Evolutionary conservation across 2,329 filamentous ascomycete species (phyloP).

Genomic region (Endothia cerciana): DNA sequence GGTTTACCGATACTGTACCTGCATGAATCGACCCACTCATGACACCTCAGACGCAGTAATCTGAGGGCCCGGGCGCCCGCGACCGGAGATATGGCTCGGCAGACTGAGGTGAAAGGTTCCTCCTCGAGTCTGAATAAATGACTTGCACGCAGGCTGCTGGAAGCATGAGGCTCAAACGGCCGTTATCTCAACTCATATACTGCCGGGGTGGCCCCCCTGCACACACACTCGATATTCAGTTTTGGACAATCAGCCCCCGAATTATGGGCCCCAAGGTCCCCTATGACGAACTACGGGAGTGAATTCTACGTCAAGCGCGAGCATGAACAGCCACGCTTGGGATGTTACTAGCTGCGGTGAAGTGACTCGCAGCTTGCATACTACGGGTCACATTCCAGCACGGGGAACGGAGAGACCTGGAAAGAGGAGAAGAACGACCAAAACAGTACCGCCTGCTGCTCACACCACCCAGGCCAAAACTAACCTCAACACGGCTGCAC

Average conservation of each 20-base stretch:
- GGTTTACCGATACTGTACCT: conserved; percentile 1
- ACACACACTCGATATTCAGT: not conserved
- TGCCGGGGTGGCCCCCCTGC: not conserved
- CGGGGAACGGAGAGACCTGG: not conserved
- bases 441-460: not conserved
- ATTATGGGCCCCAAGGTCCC: not conserved
- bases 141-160: not conserved
- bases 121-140: not conserved
- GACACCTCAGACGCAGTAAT: conserved; percentile 8
- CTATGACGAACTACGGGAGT: not conserved
- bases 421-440: not conserved
- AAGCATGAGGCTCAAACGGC: not conserved
- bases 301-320: not conserved
- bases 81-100: conserved; percentile 12
- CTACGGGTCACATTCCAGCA: not conserved
- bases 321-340: not conserved
- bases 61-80: conserved; percentile 2
- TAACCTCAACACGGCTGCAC: not conserved
- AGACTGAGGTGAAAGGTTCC: conserved; percentile 6
- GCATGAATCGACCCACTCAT: conserved; percentile 15
- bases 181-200: not conserved
- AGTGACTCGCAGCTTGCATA: not conserved
- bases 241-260: not conserved
- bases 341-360: not conserved
- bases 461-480: not conserved